phyloP scores from a whole-genome alignment of 352 stramenopile species.

The Globisporangium mamillatum region DNA sequence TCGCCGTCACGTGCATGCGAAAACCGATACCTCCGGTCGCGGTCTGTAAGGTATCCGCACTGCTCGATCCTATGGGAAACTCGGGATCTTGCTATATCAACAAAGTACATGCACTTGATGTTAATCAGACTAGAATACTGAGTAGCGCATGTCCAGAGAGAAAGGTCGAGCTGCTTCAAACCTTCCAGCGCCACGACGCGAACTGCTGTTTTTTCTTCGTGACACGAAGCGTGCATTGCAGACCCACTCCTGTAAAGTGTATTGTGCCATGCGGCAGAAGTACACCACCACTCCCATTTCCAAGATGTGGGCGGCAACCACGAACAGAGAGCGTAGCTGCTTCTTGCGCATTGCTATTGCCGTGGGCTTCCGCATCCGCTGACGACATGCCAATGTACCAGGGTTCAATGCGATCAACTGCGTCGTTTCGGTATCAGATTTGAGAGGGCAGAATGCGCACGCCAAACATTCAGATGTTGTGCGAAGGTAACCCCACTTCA shows the following conservation, averaged over 20 bases:
- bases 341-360: neutral
- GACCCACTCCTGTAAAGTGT: neutral
- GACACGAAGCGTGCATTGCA: neutral
- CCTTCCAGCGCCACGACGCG: conserved; percentile 12
- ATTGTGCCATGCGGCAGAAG: neutral
- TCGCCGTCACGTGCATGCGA: neutral
- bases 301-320: neutral
- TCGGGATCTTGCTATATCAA: conserved; percentile 1
- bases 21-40: neutral
- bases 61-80: neutral
- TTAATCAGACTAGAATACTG: neutral
- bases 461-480: neutral
- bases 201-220: neutral
- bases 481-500: neutral
- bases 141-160: too few relatives aligned
- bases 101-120: neutral
- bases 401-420: neutral
- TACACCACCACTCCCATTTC: neutral
- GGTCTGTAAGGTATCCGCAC: neutral
- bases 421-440: conserved; percentile 8
- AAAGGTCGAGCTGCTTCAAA: neutral
- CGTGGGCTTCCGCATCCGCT: neutral
- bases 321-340: neutral
- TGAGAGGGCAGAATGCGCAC: neutral
- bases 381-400: neutral